Evolutionary conservation across 2,329 filamentous ascomycete species (phyloP).

Genomic region (Neodidymelliopsis sp.): DNA sequence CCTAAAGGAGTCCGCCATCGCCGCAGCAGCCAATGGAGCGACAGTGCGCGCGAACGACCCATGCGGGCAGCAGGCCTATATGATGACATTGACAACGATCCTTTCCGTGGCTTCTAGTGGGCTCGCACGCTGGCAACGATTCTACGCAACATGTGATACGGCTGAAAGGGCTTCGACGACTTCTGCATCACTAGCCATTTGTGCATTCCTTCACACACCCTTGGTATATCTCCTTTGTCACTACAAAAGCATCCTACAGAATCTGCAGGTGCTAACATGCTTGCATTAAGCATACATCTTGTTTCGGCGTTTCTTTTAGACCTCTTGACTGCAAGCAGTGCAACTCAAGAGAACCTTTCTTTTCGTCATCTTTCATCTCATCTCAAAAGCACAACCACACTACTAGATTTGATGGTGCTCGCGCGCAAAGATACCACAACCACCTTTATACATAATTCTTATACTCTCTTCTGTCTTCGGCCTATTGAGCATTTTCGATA

Average conservation of each 20-base stretch:
- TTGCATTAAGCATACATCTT: background rate
- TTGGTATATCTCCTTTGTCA: constrained; percentile 1
- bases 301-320: background rate
- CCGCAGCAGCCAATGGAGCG: constrained; percentile 48
- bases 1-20: constrained; percentile 39
- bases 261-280: background rate
- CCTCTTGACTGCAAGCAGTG: no score
- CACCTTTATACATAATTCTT: background rate
- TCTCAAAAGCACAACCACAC: background rate
- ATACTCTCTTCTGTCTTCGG: background rate
- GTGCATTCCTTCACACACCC: background rate
- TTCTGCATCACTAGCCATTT: background rate
- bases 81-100: constrained; percentile 47
- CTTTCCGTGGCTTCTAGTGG: constrained; percentile 46
- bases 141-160: constrained; percentile 3
- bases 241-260: background rate
- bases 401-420: constrained; percentile 10
- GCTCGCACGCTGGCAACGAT: background rate
- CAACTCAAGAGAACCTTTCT: no score
- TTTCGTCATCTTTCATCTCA: background rate
- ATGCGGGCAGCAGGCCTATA: constrained; percentile 40
- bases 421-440: constrained; percentile 6
- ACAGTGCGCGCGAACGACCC: constrained; percentile 40
- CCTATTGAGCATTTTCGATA: constrained; percentile 1
- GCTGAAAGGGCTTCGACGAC: background rate